Evolutionary conservation across 2,329 filamentous ascomycete genomes (phyloP).

Genomic region (Fusarium sp.): DNA sequence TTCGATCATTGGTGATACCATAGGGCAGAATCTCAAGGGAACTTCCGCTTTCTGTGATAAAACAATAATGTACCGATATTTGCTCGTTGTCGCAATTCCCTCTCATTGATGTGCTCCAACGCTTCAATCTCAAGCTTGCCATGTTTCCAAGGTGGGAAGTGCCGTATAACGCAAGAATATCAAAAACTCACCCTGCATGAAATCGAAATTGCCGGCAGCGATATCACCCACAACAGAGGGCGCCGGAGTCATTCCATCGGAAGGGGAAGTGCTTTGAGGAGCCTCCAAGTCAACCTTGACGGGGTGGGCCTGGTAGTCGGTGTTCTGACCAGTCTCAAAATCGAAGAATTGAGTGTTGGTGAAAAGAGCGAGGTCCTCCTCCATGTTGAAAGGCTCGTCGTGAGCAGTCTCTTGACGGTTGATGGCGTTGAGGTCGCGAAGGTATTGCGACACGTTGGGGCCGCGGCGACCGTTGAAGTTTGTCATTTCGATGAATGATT

Average conservation of each 20-base stretch:
- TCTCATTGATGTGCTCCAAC: neutral
- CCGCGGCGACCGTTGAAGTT: conserved; percentile 80
- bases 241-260: conserved; percentile 54
- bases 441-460: conserved; percentile 89
- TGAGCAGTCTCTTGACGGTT: conserved; percentile 67
- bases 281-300: conserved; percentile 56
- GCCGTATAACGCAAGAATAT: neutral
- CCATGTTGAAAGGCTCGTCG: conserved; percentile 71
- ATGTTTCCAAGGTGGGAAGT: neutral
- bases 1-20: neutral
- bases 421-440: conserved; percentile 84
- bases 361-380: conserved; percentile 81
- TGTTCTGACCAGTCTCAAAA: conserved; percentile 73
- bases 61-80: neutral
- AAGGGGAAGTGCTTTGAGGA: conserved; percentile 48
- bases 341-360: conserved; percentile 87
- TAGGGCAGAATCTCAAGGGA: neutral
- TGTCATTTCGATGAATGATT: conserved; percentile 65
- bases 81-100: neutral
- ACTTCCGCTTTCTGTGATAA: conserved; percentile 3
- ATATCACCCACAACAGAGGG: conserved; percentile 60
- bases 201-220: conserved; percentile 56
- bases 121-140: neutral
- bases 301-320: conserved; percentile 65
- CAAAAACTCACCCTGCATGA: conserved; percentile 60